Evolutionary conservation across 179 eudicot species (phyloP).

Genomic region (Spergularia azorica): DNA sequence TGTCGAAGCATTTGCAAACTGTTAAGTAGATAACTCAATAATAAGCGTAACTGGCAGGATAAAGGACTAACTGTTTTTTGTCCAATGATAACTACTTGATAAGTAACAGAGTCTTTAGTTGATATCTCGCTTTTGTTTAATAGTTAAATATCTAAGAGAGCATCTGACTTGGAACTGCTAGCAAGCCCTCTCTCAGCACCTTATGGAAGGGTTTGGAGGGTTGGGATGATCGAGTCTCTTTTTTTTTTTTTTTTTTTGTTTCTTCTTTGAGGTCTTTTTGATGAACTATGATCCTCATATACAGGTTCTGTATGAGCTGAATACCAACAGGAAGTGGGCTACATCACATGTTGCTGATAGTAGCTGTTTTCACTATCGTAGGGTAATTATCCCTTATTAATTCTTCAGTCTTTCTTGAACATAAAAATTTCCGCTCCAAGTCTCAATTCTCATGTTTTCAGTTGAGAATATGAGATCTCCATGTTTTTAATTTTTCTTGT

Average conservation of each 20-base stretch:
- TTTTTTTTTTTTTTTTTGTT: not conserved
- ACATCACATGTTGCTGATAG: constrained; percentile 78
- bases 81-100: no score
- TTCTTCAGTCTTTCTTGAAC: not conserved
- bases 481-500: not conserved
- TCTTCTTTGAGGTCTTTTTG: not conserved
- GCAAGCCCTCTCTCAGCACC: not conserved
- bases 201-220: not conserved
- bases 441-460: not conserved
- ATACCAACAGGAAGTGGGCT: constrained; percentile 62
- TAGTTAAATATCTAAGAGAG: not conserved
- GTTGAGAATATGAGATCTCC: not conserved
- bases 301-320: constrained; percentile 65
- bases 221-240: not conserved
- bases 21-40: not conserved
- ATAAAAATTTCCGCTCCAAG: not conserved
- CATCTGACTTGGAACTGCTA: not conserved
- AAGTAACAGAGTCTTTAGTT: no score
- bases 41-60: not conserved
- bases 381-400: constrained; percentile 41
- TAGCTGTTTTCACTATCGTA: constrained; percentile 84
- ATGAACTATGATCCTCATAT: constrained; percentile 13
- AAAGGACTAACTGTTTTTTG: not conserved
- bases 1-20: not conserved
- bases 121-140: no score